These are phyloP conservation scores for Lodderomyces parapsilosis DNA, from an alignment of 1,139 yeast species.

Conservation along the genomic window DNA sequence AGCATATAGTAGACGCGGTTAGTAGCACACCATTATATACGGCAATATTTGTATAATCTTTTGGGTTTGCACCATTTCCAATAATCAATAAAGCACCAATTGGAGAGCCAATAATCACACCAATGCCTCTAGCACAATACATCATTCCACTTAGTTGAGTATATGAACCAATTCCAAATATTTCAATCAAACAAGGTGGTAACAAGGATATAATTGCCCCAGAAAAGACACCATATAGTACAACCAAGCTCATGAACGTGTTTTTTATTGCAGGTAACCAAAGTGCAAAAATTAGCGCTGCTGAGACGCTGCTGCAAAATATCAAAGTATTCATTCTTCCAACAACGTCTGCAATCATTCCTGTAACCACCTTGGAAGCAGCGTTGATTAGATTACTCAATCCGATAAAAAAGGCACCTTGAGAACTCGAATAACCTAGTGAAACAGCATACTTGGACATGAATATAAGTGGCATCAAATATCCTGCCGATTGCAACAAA, in stretches of 20 bases:
- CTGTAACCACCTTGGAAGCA: background rate
- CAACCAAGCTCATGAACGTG: background rate
- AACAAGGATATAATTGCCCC: background rate
- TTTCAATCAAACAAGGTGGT: background rate
- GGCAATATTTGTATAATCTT: background rate
- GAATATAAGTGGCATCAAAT: background rate
- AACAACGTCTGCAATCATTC: background rate
- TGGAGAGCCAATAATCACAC: background rate
- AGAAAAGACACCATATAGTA: background rate
- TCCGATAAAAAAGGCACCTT: background rate
- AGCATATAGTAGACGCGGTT: background rate
- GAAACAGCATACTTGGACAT: background rate
- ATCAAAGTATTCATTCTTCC: background rate
- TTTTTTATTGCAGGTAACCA: background rate
- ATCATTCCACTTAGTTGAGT: background rate
- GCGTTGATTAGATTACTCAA: background rate
- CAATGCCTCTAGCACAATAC: conserved; percentile 1
- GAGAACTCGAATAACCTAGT: background rate
- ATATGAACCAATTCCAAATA: background rate
- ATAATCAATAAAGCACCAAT: background rate
- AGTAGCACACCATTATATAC: background rate
- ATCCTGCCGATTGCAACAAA: background rate
- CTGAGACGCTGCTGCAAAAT: background rate
- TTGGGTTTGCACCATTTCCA: background rate
- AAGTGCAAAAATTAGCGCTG: background rate